Evolutionary conservation across 805 yeast genomes (phyloP).

Genomic region (Candida alai): DNA sequence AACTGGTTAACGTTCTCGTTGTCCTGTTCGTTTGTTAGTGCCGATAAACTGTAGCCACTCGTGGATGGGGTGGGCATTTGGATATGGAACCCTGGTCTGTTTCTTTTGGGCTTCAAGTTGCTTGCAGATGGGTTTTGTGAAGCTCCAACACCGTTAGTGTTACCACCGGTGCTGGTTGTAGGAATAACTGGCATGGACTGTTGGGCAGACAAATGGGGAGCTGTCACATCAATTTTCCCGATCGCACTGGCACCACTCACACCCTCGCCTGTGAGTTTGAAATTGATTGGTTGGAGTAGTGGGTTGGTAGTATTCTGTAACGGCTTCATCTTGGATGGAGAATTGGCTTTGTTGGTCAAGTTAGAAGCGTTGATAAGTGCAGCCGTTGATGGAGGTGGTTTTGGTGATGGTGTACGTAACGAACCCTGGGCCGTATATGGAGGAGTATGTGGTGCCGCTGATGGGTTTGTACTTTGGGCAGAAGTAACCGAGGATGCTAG

Average conservation of each 20-base stretch:
- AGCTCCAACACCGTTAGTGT: too few relatives aligned
- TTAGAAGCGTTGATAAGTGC: conserved; percentile 13
- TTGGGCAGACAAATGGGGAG: conserved; percentile 8
- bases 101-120: conserved; percentile 13
- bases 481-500: conserved; percentile 25
- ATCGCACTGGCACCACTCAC: conserved; percentile 6
- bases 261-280: conserved; percentile 22
- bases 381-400: conserved; percentile 23
- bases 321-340: conserved; percentile 51
- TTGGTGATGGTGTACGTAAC: conserved; percentile 35
- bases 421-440: conserved; percentile 36
- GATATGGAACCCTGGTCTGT: conserved; percentile 44
- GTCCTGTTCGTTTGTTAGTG: conserved; percentile 31
- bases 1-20: conserved; percentile 58
- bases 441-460: conserved; percentile 31
- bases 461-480: conserved; percentile 20
- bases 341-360: conserved; percentile 19
- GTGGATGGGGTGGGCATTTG: conserved; percentile 74
- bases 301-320: conserved; percentile 43
- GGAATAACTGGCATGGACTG: conserved; percentile 11
- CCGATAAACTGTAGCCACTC: conserved; percentile 29
- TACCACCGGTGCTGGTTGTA: background rate
- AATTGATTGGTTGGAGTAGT: conserved; percentile 53
- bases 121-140: conserved; percentile 5
- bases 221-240: background rate